phyloP scores from a whole-genome alignment of 1,139 yeast genomes.

The Geotrichum aggregatum region DNA sequence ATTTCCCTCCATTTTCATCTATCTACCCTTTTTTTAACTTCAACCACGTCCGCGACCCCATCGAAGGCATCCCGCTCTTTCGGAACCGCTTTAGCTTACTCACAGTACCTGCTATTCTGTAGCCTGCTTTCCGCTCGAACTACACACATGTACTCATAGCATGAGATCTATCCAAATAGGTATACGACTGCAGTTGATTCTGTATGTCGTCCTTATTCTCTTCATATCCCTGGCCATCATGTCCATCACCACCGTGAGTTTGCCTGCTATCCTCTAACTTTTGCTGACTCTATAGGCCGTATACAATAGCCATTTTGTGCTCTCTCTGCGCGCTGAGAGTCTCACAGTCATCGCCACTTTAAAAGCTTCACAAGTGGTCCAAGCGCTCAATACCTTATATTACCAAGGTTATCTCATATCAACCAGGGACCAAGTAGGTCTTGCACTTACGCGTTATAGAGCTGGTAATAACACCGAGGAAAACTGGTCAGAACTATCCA shows the following conservation, averaged over 20 bases:
- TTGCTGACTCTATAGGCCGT: slow-evolving; percentile 46
- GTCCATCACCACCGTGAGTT: slow-evolving; percentile 59
- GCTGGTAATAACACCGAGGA: slow-evolving; percentile 65
- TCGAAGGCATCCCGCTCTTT: too few species aligned
- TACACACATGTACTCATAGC: not conserved
- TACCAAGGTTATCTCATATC: slow-evolving; percentile 72
- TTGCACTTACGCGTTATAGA: slow-evolving; percentile 56
- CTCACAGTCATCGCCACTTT: slow-evolving; percentile 73
- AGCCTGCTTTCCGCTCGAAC: too few species aligned
- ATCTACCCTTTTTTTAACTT: too few species aligned
- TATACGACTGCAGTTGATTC: slow-evolving; percentile 63
- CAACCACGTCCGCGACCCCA: too few species aligned
- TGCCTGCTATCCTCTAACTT: slow-evolving; percentile 5
- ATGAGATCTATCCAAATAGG: slow-evolving; percentile 34
- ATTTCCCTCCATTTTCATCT: too few species aligned
- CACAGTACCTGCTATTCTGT: too few species aligned
- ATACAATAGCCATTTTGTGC: slow-evolving; percentile 64
- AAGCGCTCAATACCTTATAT: slow-evolving; percentile 57
- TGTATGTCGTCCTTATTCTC: slow-evolving; percentile 73
- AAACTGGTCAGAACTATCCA: slow-evolving; percentile 44
- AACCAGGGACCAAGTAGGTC: slow-evolving; percentile 55
- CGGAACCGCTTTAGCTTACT: too few species aligned
- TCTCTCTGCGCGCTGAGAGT: slow-evolving; percentile 62
- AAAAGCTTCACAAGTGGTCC: slow-evolving; percentile 74
- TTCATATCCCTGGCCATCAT: slow-evolving; percentile 68